Evolutionary conservation across 768 basidiomycete species (phyloP), one percentile per base, ranked within the genome.

Genomic region (Mycena floridula): DNA sequence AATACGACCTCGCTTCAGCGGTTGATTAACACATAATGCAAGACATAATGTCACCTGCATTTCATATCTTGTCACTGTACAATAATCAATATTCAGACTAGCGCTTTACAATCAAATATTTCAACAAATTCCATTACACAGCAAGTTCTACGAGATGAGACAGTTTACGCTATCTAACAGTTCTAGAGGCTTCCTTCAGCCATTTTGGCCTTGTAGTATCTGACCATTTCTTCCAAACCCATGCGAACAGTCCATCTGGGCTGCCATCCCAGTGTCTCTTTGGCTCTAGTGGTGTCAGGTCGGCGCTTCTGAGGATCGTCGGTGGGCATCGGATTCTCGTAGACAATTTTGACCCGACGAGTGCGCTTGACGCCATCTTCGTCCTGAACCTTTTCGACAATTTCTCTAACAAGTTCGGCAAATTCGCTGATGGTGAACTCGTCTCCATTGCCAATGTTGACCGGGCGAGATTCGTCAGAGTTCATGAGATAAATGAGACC

Each of bases 351-450:
- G 49, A 84, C 79, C 47, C 73, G 75, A 20, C 72, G 67, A 8
- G 62, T 50, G 28, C 59, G 71, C 45, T 70, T 64, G 40, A 72
- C 62, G 37, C 85, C 85, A 54, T 91, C 89, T 54, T 92, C 85
- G 52, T 76, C 74, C 65, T 97, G 89, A 13, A 99, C 90, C 68
- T 89, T 86, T 64, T 87, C 86, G 37, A 98, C 96, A 46, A 92
- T 82, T 40, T 94, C 87, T 44, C 91, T 79, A 44, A 99, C 92
- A 49, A 91, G 77, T 59, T 86, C 79, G 8, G 96, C 96, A 62
- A 98, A 98, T 50, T 95, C 85, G 40, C 84, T 81, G 56, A 99
- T 95, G 36, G 89, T 92, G 64, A 93, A 96, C 71, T 99, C 96
- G 62, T 97, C 91, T 42, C 82, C 70, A 56, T 92, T 93, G 47